A percentile compares a stretch with the other conserved stretches of the same genome.
Evolutionary conservation across 495 filamentous ascomycete genomes (phyloP).

Genomic region (Aspergillus egyptiacus): DNA sequence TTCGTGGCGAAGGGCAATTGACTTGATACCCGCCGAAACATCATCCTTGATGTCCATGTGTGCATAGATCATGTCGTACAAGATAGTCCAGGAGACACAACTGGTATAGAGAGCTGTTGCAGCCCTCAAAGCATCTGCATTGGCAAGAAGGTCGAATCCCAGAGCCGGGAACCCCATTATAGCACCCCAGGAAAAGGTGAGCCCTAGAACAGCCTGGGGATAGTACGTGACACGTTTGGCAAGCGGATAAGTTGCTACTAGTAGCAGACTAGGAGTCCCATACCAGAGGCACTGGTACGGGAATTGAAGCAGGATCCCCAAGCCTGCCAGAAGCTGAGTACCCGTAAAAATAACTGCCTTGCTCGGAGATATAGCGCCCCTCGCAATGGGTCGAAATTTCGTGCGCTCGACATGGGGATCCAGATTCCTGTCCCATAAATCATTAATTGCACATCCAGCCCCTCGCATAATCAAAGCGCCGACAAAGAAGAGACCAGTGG

Average conservation of each 20-base stretch:
- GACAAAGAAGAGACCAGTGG: slow-evolving; percentile 70
- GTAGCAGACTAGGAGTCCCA: slow-evolving; percentile 72
- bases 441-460: slow-evolving; percentile 97
- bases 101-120: slow-evolving; percentile 74
- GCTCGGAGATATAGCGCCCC: slow-evolving; percentile 70
- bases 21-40: slow-evolving; percentile 87
- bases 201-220: slow-evolving; percentile 83
- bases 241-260: slow-evolving; percentile 82
- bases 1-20: slow-evolving; percentile 85
- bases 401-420: slow-evolving; percentile 89
- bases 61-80: slow-evolving; percentile 99
- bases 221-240: slow-evolving; percentile 94
- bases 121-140: slow-evolving; percentile 57
- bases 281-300: slow-evolving; percentile 79
- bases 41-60: slow-evolving; percentile 98
- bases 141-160: slow-evolving; percentile 69
- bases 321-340: slow-evolving; percentile 69
- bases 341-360: slow-evolving; percentile 78
- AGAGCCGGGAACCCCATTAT: slow-evolving; percentile 95
- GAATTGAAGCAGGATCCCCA: slow-evolving; percentile 81
- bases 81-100: slow-evolving; percentile 86
- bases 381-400: slow-evolving; percentile 79
- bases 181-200: slow-evolving; percentile 96
- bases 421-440: slow-evolving; percentile 91
- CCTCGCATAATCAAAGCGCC: slow-evolving; percentile 95